These are phyloP conservation scores for Ilyonectria destructans DNA, from an alignment of 2,329 filamentous ascomycete species.

Conservation along the genomic window DNA sequence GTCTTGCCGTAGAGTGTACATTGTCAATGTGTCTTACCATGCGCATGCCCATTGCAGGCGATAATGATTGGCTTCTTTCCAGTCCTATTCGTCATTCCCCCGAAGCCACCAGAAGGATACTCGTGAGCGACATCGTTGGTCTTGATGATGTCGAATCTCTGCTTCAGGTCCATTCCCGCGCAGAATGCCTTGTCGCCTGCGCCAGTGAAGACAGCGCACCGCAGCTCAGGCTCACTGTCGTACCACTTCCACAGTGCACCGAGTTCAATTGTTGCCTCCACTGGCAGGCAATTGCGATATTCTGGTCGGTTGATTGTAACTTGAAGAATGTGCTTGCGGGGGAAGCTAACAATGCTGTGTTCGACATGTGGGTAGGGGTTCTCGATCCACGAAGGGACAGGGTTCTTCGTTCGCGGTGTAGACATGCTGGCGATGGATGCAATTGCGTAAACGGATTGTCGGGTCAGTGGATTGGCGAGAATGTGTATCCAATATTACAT, in stretches of 20 bases:
- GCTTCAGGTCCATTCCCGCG: conserved; percentile 69
- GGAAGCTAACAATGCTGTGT: conserved; percentile 57
- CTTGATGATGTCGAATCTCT: conserved; percentile 56
- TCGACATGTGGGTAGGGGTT: conserved; percentile 52
- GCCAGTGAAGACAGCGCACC: conserved; percentile 68
- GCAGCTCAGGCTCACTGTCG: conserved; percentile 64
- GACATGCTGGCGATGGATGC: conserved; percentile 37
- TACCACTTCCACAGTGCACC: conserved; percentile 66
- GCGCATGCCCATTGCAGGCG: conserved; percentile 53
- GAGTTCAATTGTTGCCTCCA: conserved; percentile 57
- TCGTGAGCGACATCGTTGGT: conserved; percentile 48
- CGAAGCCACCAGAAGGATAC: conserved; percentile 51
- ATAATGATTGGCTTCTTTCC: conserved; percentile 54
- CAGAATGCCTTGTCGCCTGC: conserved; percentile 67
- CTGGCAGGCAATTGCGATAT: conserved; percentile 60
- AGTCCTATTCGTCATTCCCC: conserved; percentile 54
- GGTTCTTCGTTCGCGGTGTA: conserved; percentile 45
- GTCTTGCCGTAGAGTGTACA: neutral
- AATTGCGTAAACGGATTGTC: neutral
- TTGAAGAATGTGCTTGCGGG: conserved; percentile 58
- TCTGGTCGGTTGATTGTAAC: conserved; percentile 63
- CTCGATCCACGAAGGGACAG: conserved; percentile 54
- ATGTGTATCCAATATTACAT: conserved; percentile 13
- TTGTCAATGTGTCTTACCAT: conserved; percentile 42
- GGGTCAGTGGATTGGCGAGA: neutral